phyloP scores from a whole-genome alignment of 2,329 filamentous ascomycete genomes.

The Aspergillus amoenus region DNA sequence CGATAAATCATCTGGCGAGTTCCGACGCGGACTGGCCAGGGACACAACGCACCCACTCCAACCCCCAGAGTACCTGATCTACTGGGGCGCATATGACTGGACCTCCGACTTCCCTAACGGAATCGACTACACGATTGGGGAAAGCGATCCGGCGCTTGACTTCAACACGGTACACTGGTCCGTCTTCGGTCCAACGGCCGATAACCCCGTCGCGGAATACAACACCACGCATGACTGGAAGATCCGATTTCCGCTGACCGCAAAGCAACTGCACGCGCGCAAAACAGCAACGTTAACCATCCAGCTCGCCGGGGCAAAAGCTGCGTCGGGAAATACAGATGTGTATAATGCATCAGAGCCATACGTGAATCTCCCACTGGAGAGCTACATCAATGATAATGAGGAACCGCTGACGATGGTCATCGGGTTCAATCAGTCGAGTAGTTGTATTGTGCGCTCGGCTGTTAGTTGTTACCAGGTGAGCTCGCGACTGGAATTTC shows the following conservation, averaged over 20 bases:
- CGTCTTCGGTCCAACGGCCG: conserved; percentile 52
- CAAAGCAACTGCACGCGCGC: conserved; percentile 43
- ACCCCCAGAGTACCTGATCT: conserved; percentile 60
- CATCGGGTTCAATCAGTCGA: conserved; percentile 53
- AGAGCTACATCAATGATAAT: conserved; percentile 49
- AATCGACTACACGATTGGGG: conserved; percentile 58
- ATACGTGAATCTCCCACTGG: conserved; percentile 55
- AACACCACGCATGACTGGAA: conserved; percentile 58
- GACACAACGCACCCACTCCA: conserved; percentile 51
- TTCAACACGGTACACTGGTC: conserved; percentile 68
- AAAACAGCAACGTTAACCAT: conserved; percentile 59
- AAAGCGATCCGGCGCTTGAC: conserved; percentile 49
- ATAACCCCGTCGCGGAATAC: conserved; percentile 43
- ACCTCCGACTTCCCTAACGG: conserved; percentile 59
- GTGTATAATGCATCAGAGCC: conserved; percentile 55
- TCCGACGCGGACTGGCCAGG: conserved; percentile 55
- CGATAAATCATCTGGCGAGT: conserved; percentile 62
- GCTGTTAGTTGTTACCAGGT: conserved; percentile 63
- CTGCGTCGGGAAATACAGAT: conserved; percentile 62
- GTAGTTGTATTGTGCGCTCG: conserved; percentile 61
- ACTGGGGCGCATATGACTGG: conserved; percentile 63
- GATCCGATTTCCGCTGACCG: conserved; percentile 51
- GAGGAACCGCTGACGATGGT: conserved; percentile 27
- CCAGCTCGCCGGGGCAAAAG: conserved; percentile 63
- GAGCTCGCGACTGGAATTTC: conserved; percentile 60